Percentiles rank a stretch among this genome's conserved stretches.
phyloP scores from a whole-genome alignment of 2,329 filamentous ascomycete genomes.

The Apiospora malaysiana region DNA sequence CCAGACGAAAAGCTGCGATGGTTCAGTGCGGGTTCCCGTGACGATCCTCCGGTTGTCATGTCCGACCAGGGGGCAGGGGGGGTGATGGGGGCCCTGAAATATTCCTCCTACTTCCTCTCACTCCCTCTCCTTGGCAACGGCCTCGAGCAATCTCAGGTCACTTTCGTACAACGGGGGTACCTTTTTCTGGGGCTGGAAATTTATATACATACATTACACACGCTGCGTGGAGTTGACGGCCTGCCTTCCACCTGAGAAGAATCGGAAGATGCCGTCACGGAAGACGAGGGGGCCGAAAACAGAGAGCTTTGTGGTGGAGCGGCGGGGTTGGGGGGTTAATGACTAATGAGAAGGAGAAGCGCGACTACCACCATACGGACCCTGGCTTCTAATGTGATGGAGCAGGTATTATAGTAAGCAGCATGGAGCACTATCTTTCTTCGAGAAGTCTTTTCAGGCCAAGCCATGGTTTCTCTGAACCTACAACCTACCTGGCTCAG shows the following conservation, averaged over 20 bases:
- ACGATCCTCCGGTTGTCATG: constrained; percentile 6
- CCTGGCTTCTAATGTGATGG: background rate
- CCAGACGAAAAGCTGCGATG: background rate
- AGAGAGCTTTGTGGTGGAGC: background rate
- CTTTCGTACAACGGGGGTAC: background rate
- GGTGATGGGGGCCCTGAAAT: background rate
- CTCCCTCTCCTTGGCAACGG: background rate
- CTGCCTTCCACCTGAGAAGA: too few species aligned
- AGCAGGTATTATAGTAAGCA: background rate
- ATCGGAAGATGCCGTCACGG: background rate
- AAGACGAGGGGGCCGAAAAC: background rate
- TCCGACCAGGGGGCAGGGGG: background rate
- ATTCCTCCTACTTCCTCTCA: background rate
- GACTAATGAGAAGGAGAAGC: constrained; percentile 1
- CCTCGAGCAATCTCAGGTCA: too few species aligned
- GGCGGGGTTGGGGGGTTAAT: background rate
- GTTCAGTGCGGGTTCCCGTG: background rate
- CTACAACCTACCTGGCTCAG: background rate
- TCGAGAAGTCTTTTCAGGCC: background rate
- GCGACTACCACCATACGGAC: background rate
- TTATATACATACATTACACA: background rate
- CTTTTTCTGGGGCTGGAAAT: too few species aligned
- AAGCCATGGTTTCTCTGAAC: background rate
- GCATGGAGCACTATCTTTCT: background rate
- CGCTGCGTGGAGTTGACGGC: too few species aligned